Percentiles rank a stretch among this genome's conserved stretches.
Conservation (phyloP, 2,329 filamentous ascomycete species). For the Plectosphaerella plurivora region DNA sequence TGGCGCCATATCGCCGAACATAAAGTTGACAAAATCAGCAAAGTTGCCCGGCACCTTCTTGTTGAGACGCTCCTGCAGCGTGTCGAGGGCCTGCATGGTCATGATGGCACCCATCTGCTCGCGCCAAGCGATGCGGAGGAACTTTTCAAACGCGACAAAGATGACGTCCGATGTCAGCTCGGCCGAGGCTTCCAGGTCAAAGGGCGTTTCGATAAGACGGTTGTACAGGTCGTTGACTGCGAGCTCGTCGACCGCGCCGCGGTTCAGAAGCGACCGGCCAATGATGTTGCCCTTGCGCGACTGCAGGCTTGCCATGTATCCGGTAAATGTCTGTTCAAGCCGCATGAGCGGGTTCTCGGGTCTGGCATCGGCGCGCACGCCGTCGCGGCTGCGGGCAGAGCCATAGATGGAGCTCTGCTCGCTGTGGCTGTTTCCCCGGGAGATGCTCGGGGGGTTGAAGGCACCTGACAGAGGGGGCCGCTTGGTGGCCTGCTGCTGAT, state of each 20-base stretch:
- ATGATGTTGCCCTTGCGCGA: slow-evolving; percentile 84
- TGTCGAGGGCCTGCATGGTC: slow-evolving; percentile 63
- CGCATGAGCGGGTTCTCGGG: slow-evolving; percentile 65
- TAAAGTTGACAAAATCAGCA: slow-evolving; percentile 61
- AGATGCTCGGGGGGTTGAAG: slow-evolving; percentile 32
- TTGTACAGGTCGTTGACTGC: slow-evolving; percentile 89
- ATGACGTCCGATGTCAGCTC: slow-evolving; percentile 79
- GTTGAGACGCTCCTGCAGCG: slow-evolving; percentile 65
- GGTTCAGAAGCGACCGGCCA: slow-evolving; percentile 68
- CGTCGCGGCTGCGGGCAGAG: slow-evolving; percentile 45
- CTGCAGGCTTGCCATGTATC: slow-evolving; percentile 77
- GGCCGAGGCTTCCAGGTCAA: slow-evolving; percentile 68
- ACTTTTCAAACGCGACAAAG: slow-evolving; percentile 92
- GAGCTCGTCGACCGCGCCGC: slow-evolving; percentile 68
- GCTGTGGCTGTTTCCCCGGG: slow-evolving; percentile 42
- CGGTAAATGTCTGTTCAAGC: slow-evolving; percentile 79
- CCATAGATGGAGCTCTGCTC: slow-evolving; percentile 49
- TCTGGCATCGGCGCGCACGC: slow-evolving; percentile 37
- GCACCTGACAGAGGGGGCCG: slow-evolving; percentile 31
- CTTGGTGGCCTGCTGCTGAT: slow-evolving; percentile 29
- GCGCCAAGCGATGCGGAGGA: slow-evolving; percentile 81
- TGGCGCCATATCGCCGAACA: slow-evolving; percentile 63
- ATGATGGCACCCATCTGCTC: slow-evolving; percentile 85
- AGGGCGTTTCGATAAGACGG: slow-evolving; percentile 75
- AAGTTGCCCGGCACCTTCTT: slow-evolving; percentile 70